phyloP scores from a whole-genome alignment of 768 basidiomycete species.

The Tephrocybe rancida region DNA sequence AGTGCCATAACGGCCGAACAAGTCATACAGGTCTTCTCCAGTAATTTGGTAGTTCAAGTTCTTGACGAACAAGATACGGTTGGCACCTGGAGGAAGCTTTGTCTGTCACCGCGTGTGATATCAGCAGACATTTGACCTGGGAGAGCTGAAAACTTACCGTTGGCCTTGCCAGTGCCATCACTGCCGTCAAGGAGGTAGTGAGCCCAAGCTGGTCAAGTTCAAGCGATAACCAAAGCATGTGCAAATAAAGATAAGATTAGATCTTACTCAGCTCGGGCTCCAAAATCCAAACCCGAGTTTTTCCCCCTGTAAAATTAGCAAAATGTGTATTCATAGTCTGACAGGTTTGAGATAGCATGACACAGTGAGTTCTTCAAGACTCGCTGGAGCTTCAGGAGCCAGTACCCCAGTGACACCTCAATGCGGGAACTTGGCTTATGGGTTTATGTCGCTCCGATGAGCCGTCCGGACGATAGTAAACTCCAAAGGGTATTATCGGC shows the following conservation, averaged over 20 bases:
- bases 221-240: neutral
- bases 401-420: too few relatives aligned
- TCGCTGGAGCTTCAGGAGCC: too few relatives aligned
- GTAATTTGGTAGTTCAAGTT: slow-evolving; percentile 92
- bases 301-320: too few relatives aligned
- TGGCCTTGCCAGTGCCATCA: slow-evolving; percentile 72
- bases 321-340: too few relatives aligned
- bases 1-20: slow-evolving; percentile 96
- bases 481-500: too few relatives aligned
- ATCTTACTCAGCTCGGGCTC: slow-evolving; percentile 3
- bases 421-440: too few relatives aligned
- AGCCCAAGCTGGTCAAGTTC: neutral
- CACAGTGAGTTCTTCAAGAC: too few relatives aligned
- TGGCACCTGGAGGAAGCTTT: slow-evolving; percentile 90
- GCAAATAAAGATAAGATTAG: slow-evolving; percentile 17
- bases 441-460: too few relatives aligned
- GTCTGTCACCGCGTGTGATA: slow-evolving; percentile 43
- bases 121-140: neutral
- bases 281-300: too few relatives aligned
- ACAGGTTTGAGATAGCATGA: too few relatives aligned
- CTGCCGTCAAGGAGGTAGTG: slow-evolving; percentile 1
- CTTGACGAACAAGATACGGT: slow-evolving; percentile 91
- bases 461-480: too few relatives aligned
- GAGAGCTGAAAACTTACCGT: slow-evolving; percentile 45
- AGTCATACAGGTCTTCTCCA: slow-evolving; percentile 93